Evolutionary conservation across 2,329 filamentous ascomycete genomes (phyloP).

Genomic region (Verticillium dahliae): DNA sequence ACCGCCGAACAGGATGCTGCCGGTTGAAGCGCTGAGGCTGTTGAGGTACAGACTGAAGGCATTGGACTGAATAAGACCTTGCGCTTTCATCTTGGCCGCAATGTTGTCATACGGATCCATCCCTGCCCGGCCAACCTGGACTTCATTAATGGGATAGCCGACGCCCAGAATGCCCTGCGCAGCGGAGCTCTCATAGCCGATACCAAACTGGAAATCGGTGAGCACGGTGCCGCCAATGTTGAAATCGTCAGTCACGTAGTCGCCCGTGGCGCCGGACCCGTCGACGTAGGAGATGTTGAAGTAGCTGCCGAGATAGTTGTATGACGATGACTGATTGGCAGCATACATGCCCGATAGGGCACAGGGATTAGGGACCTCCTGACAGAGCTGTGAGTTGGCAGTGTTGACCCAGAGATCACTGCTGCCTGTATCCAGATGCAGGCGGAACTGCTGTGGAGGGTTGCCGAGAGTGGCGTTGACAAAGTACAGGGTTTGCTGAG

Average conservation of each 20-base stretch:
- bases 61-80: conserved; percentile 55
- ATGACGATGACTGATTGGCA: conserved; percentile 69
- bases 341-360: conserved; percentile 57
- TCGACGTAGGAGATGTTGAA: conserved; percentile 56
- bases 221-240: conserved; percentile 44
- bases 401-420: conserved; percentile 57
- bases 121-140: conserved; percentile 54
- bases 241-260: conserved; percentile 53
- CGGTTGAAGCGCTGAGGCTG: conserved; percentile 56
- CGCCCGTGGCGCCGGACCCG: conserved; percentile 43
- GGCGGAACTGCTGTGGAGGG: conserved; percentile 47
- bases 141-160: conserved; percentile 76
- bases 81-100: conserved; percentile 55
- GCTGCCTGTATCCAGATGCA: conserved; percentile 63
- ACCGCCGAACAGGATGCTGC: conserved; percentile 69
- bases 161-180: conserved; percentile 76
- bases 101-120: conserved; percentile 59
- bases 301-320: conserved; percentile 56
- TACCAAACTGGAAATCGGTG: conserved; percentile 59
- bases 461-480: conserved; percentile 58
- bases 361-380: conserved; percentile 40
- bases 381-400: conserved; percentile 8
- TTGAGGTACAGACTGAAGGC: conserved; percentile 74
- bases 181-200: conserved; percentile 58
- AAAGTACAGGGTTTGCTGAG: conserved; percentile 56